Percentiles rank a stretch among this genome's conserved stretches.
phyloP scores from a whole-genome alignment of 2,329 filamentous ascomycete genomes.

The Trichoderma brevicompactum region DNA sequence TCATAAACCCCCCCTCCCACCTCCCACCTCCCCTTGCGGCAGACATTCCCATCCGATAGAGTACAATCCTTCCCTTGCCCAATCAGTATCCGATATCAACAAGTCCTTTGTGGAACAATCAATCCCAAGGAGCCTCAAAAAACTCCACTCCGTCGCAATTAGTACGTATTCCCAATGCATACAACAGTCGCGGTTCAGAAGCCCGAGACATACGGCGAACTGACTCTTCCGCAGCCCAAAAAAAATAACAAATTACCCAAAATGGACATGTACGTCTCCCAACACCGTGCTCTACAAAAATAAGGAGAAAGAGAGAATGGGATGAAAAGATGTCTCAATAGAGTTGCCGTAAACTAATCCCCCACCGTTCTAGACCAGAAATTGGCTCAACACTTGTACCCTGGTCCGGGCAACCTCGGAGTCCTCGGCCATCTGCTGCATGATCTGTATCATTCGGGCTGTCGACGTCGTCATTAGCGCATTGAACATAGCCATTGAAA shows the following conservation, averaged over 20 bases:
- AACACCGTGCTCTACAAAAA: constrained; percentile 12
- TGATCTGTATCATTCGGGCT: constrained; percentile 68
- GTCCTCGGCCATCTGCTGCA: constrained; percentile 62
- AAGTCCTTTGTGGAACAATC: background rate
- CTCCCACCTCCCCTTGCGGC: background rate
- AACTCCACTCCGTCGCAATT: constrained; percentile 7
- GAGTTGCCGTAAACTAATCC: background rate
- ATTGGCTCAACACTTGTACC: constrained; percentile 62
- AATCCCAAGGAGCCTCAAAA: background rate
- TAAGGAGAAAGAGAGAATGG: background rate
- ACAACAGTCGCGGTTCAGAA: background rate
- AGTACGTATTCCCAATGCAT: background rate
- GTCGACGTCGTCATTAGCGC: constrained; percentile 15
- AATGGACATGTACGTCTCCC: background rate
- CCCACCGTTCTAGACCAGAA: constrained; percentile 40
- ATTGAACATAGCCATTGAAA: background rate
- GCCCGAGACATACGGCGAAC: background rate
- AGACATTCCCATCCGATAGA: background rate
- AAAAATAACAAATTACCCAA: background rate
- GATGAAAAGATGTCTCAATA: constrained; percentile 4
- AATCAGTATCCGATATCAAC: background rate
- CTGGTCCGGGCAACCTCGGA: constrained; percentile 64
- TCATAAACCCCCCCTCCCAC: background rate
- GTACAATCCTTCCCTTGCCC: background rate
- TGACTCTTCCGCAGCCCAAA: background rate